Evolutionary conservation across 2,329 filamentous ascomycete genomes (phyloP).

Genomic region (Colletotrichum ledebouriae): DNA sequence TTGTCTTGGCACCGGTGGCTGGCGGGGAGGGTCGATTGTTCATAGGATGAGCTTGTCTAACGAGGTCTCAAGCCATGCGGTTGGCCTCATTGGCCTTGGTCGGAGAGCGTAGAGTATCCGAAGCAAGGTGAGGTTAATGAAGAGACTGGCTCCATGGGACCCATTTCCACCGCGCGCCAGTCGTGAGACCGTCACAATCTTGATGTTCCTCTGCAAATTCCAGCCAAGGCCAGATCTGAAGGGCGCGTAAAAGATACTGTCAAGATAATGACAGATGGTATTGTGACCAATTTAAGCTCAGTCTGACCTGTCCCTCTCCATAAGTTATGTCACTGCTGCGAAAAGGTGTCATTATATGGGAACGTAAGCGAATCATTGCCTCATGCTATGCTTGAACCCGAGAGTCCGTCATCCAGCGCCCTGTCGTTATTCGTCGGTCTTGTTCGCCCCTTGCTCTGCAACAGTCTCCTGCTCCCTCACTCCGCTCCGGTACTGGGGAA

Average conservation of each 20-base stretch:
- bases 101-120: not conserved
- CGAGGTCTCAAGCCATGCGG: constrained; percentile 15
- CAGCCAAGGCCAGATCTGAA: constrained; percentile 8
- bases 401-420: not conserved
- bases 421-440: constrained; percentile 17
- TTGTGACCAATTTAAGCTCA: constrained; percentile 1
- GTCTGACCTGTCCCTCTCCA: constrained; percentile 18
- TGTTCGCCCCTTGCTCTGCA: not conserved
- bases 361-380: constrained; percentile 9
- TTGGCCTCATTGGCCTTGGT: not conserved
- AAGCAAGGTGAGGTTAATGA: not conserved
- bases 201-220: constrained; percentile 1
- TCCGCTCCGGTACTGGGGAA: not conserved
- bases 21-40: constrained; percentile 1
- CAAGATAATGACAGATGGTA: constrained; percentile 13
- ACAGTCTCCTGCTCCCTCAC: not conserved
- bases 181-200: not conserved
- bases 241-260: not conserved
- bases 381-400: constrained; percentile 1
- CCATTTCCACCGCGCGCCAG: not conserved
- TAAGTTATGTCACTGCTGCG: constrained; percentile 37
- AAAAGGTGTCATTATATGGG: constrained; percentile 18
- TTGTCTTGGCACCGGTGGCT: constrained; percentile 29
- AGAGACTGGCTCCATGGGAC: not conserved
- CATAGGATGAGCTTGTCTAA: constrained; percentile 5